Evolutionary conservation across 192 early-diverging fungal genomes (phyloP).

Genomic region (Paraglomus brasilianum): DNA sequence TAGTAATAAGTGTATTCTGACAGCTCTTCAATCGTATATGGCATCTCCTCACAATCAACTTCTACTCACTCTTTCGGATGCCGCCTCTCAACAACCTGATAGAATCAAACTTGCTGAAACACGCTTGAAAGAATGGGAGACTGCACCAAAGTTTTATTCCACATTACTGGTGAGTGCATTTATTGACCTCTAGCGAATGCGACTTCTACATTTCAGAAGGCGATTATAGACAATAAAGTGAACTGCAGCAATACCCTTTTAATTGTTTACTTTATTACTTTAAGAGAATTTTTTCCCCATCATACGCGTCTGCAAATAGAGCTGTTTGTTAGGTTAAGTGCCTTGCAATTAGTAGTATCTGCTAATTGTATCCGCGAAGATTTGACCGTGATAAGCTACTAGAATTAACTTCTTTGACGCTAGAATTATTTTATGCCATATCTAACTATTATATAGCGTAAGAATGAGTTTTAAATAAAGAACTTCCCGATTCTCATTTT

Average conservation of each 20-base stretch:
- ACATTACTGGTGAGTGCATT: constrained; percentile 57
- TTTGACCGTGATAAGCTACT: too few relatives aligned
- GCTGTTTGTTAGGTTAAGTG: background rate
- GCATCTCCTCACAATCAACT: constrained; percentile 46
- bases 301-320: too few relatives aligned
- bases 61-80: constrained; percentile 54
- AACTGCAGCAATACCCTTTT: background rate
- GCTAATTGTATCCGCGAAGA: too few relatives aligned
- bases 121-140: constrained; percentile 71
- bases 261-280: background rate
- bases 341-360: constrained; percentile 8
- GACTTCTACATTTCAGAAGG: background rate
- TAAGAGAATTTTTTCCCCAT: background rate
- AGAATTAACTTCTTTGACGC: too few relatives aligned
- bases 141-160: constrained; percentile 67
- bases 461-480: too few relatives aligned
- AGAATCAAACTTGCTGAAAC: constrained; percentile 63
- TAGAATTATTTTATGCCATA: too few relatives aligned
- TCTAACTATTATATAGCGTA: too few relatives aligned
- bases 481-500: too few relatives aligned
- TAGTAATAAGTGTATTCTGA: background rate
- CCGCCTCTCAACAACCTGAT: constrained; percentile 65
- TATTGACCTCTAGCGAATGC: background rate
- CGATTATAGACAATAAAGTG: background rate
- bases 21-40: constrained; percentile 36